Base-by-base conservation (phyloP, 108 stramenopile species). In the Nitzschia sp. region DNA sequence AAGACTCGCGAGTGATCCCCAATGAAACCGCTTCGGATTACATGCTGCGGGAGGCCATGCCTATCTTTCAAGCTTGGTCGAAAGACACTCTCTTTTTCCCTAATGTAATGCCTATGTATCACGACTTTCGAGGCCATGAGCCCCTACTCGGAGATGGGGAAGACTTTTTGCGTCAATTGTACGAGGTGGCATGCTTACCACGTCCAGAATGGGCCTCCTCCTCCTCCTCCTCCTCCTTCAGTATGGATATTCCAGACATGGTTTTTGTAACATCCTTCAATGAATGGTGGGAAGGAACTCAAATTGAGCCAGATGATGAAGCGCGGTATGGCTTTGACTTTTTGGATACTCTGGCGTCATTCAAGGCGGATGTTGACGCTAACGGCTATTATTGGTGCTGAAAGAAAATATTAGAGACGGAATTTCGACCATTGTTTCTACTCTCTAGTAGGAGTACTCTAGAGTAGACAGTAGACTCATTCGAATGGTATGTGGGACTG, bases 251-350 rank as follows among this genome's bases (percentile, higher is more conserved):
- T 21, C 73, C 73, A n/a, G 25, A 74, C 33, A 56, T 74, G 0
- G 28, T 74, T 28, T 74, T 74, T 59, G 38, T 74, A 17, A 74
- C 73, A 1, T 61, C 66, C 31, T 74, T 67, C 23, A 74, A 74
- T 60, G 73, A 74, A 36, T 74, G 66, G 66, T 74, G 73, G 73
- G 73, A 74, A 54, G 73, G 73, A 19, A 55, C 73, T 2, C 33
- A 50, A 25, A 45, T 74, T 33, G 73, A 74, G 56, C 73, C 73
- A 38, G 72, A 73, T 41, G 3, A 15, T 11, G 44, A 32, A 27
- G 61, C 17, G 16, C 25, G 47, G 1, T 73, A 73, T 56, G 72
- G 72, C 17, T 73, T 54, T 21, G 22, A 53, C 0, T 73, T 73
- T 36, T 52, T 73, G 28, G 64, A 73, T 53, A 46, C 53, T 11